Percentiles rank a stretch among this genome's conserved stretches.
Conservation (phyloP, 495 filamentous ascomycete species). For the Penicillium alfredii region DNA sequence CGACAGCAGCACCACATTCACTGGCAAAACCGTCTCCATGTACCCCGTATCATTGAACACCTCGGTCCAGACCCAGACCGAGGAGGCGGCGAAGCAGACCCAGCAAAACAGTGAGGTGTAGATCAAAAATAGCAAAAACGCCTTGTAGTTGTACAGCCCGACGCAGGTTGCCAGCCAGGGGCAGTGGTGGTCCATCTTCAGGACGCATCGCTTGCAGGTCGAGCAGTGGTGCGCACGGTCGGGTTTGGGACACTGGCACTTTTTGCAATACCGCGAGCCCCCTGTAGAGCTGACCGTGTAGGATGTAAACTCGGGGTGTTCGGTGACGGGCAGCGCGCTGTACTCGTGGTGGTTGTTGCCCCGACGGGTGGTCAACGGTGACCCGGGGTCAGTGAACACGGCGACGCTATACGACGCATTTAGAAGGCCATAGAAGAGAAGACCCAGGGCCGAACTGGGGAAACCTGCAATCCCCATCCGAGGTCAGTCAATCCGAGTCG, state of each 20-base stretch:
- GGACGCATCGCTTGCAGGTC: constrained; percentile 82
- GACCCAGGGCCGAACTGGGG: constrained; percentile 50
- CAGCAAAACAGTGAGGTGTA: constrained; percentile 86
- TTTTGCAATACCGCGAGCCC: constrained; percentile 86
- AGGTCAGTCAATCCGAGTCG: constrained; percentile 13
- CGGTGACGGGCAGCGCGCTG: constrained; percentile 57
- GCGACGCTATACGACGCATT: constrained; percentile 86
- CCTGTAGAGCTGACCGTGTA: constrained; percentile 88
- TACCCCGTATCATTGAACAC: constrained; percentile 58
- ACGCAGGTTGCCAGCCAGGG: constrained; percentile 97
- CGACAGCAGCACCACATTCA: constrained; percentile 83
- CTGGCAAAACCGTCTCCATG: constrained; percentile 67
- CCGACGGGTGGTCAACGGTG: constrained; percentile 44
- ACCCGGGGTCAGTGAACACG: constrained; percentile 87
- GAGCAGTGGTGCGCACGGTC: constrained; percentile 97
- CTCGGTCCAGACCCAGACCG: constrained; percentile 74
- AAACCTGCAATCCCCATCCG: constrained; percentile 21
- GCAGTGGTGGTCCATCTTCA: constrained; percentile 99
- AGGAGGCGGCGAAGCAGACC: constrained; percentile 66
- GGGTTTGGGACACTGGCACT: constrained; percentile 88
- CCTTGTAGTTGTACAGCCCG: constrained; percentile 89
- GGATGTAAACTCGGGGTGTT: constrained; percentile 57
- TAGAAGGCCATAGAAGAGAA: constrained; percentile 68
- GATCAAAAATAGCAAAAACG: constrained; percentile 88
- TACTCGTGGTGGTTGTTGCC: constrained; percentile 45